Conservation (phyloP, 306 rosid genomes). For the Casuarina glauca region DNA sequence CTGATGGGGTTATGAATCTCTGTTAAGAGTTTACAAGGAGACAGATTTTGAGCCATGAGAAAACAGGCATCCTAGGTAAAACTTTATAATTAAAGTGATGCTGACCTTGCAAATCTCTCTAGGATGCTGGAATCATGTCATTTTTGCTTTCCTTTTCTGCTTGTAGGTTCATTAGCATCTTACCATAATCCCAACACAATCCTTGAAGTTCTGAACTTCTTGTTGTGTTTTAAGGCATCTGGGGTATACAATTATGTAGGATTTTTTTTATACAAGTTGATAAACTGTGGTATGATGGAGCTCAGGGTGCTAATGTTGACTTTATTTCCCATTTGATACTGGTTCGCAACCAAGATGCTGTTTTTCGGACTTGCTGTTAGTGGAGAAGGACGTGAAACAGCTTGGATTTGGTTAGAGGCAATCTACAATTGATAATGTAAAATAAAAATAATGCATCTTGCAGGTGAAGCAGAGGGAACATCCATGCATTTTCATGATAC, state of each 20-base stretch:
- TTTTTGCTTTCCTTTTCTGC: neutral
- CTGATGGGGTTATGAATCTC: slow-evolving; percentile 67
- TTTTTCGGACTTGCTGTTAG: slow-evolving; percentile 59
- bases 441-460: no score
- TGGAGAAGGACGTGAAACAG: slow-evolving; percentile 71
- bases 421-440: neutral
- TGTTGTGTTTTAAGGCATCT: slow-evolving; percentile 40
- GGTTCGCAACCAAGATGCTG: slow-evolving; percentile 92
- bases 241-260: slow-evolving; percentile 10
- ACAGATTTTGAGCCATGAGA: slow-evolving; percentile 84
- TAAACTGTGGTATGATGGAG: slow-evolving; percentile 19
- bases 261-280: slow-evolving; percentile 8
- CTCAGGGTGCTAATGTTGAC: slow-evolving; percentile 25
- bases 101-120: neutral
- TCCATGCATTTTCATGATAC: neutral
- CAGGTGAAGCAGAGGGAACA: no score
- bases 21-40: slow-evolving; percentile 77
- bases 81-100: slow-evolving; percentile 1
- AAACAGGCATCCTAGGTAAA: slow-evolving; percentile 82
- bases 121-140: neutral
- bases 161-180: slow-evolving; percentile 43
- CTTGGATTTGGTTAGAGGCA: slow-evolving; percentile 93
- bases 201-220: slow-evolving; percentile 51
- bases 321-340: slow-evolving; percentile 24
- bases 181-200: slow-evolving; percentile 43